Evolutionary conservation across 2,329 filamentous ascomycete genomes (phyloP), one percentile per base, ranked within the genome.

Genomic region (Calonectria hawksworthii): DNA sequence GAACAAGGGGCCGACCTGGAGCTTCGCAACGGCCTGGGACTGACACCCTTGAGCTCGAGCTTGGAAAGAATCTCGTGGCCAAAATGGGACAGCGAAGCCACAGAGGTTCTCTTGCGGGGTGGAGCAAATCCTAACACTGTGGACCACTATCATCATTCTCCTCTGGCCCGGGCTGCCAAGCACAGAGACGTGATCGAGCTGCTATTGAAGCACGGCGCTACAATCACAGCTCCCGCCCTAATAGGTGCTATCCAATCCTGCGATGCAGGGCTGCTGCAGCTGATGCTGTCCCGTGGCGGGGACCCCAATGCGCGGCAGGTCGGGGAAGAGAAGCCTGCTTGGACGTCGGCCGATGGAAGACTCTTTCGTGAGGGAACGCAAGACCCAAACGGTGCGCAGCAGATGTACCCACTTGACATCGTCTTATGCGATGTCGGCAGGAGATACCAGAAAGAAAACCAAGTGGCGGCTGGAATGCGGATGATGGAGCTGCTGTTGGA

Each of bases 401-500:
- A 28, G 3, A 16, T 54, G 26, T 32, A 54, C n/a, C 26, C 51
- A 54, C 28, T 54, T 28, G 51, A 54, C 51, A 2, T 26, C 7
- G 18, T 54, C 8, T 3, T 26, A 30, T 54, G 47, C 7, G 44
- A 34, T 14, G 3, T 13, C 7, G 47, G 26, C 13, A 18, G 32
- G 8, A 4, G 21, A 21, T 18, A n/a, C 18, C 4, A 36, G 34
- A 36, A 36, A 36, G 13, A 9, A 64, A 10, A 13, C 47, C 13
- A 36, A 59, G 59, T 30, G 2, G 28, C 3, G 5, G 1, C 4
- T 10, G 16, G 41, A 68, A 32, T 47, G 47, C 47, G 47, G 9
- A 51, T 80, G 26, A 38, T 80, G 18, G 41, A 72, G 3, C 9
- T 77, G 1, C 56, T 83, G 3, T 64, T 83, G n/a, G 72, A 76